phyloP scores from a whole-genome alignment of 805 yeast genomes.

The Debaryomyces maramus region DNA sequence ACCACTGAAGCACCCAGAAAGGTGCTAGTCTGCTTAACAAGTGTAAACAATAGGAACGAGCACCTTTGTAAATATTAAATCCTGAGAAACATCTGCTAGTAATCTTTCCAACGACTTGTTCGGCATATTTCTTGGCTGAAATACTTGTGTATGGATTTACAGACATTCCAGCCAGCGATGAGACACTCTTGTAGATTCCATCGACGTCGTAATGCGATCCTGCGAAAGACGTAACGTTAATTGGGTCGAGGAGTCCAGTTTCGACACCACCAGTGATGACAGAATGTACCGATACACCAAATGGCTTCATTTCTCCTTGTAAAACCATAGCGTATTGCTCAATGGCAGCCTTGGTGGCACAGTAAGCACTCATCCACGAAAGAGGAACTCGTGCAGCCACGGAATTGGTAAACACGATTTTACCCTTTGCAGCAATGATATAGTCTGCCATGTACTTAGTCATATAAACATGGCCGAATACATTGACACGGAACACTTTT shows the following conservation, averaged over 20 bases:
- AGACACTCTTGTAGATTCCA: constrained; percentile 20
- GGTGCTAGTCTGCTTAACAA: constrained; percentile 22
- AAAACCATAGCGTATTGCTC: constrained; percentile 33
- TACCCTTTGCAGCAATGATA: constrained; percentile 34
- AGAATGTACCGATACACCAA: constrained; percentile 40
- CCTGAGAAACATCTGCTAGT: constrained; percentile 19
- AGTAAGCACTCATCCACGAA: constrained; percentile 35
- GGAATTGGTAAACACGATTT: constrained; percentile 39
- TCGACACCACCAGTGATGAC: constrained; percentile 42
- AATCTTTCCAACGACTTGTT: constrained; percentile 21
- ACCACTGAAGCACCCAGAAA: constrained; percentile 23
- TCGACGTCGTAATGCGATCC: constrained; percentile 22
- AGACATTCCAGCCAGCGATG: constrained; percentile 21
- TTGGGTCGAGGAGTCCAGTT: constrained; percentile 29
- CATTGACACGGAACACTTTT: constrained; percentile 31
- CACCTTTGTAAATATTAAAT: constrained; percentile 31
- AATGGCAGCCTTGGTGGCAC: constrained; percentile 42
- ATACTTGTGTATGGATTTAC: constrained; percentile 16
- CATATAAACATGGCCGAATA: constrained; percentile 37
- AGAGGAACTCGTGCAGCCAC: constrained; percentile 33
- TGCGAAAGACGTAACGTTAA: constrained; percentile 3
- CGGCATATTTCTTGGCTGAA: constrained; percentile 26
- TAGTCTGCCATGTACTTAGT: constrained; percentile 32
- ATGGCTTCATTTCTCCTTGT: constrained; percentile 34
- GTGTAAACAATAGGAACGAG: constrained; percentile 18